Evolutionary conservation across 495 filamentous ascomycete genomes (phyloP).

Genomic region (Neurospora sp.): DNA sequence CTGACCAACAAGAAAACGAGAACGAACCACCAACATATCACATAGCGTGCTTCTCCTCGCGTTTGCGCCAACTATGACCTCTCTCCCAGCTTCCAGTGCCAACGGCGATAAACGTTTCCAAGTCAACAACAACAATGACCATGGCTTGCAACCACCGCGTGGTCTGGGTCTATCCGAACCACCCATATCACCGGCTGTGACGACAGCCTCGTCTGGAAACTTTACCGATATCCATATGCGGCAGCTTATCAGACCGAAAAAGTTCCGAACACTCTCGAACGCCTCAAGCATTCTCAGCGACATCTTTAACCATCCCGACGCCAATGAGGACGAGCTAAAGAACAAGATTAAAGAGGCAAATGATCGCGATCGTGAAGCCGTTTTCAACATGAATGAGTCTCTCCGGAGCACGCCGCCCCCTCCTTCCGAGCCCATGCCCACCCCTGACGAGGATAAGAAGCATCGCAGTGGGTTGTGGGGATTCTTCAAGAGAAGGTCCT

Average conservation of each 20-base stretch:
- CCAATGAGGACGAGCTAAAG: conserved; percentile 8
- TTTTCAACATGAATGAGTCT: conserved; percentile 28
- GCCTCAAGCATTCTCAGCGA: conserved; percentile 15
- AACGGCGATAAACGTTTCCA: background rate
- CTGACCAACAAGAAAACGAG: background rate
- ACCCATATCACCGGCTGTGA: background rate
- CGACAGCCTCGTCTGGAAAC: background rate
- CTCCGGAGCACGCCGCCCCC: conserved; percentile 32
- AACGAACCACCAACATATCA: background rate
- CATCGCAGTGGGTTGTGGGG: conserved; percentile 7
- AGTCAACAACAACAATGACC: background rate
- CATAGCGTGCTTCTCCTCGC: background rate
- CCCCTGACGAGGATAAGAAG: conserved; percentile 1
- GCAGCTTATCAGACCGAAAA: conserved; percentile 6
- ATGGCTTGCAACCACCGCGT: background rate
- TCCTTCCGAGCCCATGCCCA: conserved; percentile 22
- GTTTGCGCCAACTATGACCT: background rate
- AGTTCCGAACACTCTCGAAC: conserved; percentile 12
- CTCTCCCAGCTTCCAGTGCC: background rate
- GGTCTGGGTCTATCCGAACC: background rate
- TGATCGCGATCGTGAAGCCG: conserved; percentile 7
- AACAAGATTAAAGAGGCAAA: conserved; percentile 13
- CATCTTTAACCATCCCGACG: conserved; percentile 16
- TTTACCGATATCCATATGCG: conserved; percentile 3
- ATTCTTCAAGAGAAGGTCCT: conserved; percentile 1